Evolutionary conservation across 768 basidiomycete genomes (phyloP), one percentile per base, ranked within the genome.

Genomic region (Boletus barrowsii): DNA sequence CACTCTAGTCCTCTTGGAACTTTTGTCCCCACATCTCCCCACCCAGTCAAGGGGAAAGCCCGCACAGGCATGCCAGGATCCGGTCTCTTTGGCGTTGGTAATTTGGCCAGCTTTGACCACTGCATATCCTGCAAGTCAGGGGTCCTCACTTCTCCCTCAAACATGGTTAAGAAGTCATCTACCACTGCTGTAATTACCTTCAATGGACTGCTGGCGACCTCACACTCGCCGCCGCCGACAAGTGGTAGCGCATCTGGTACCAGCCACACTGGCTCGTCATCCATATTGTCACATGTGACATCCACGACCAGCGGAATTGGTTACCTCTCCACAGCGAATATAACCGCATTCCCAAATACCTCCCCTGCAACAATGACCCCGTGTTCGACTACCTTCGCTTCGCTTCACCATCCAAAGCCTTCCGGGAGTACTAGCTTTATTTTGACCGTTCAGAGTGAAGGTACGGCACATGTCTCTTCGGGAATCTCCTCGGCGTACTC

Each of bases 111-210:
- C 37, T 47, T 29, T 36, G 48, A 51, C 35, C 17, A 15, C 4
- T 42, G 39, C 17, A 8, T 14, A 36, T 46, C 17, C 36, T 35
- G 61, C 53, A 30, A 47, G 57, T 56, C 33, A 6, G n/a, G 24
- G 4, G 14, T 32, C 13, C 18, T 35, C 17, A 13, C 8, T 22
- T 18, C 24, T 20, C 14, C 41, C 5, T n/a, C 42, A 4, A 15
- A 26, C 2, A 41, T 30, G 20, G 32, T 35, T 33, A 10, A 26
- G 32, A 8, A 63, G 51, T 22, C 47, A 18, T 24, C 42, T 37
- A 41, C 17, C 17, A 9, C 41, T 3, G 20, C 17, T 15, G 2
- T 18, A 33, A 29, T 15, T 39, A 26, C 22, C 3, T 9, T 26
- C 18, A 33, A 33, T 26, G 26, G 15, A 22, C 24, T 2, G 10